Percentiles rank a stretch among this genome's conserved stretches.
Conservation (phyloP, 2,329 filamentous ascomycete genomes). For the Ophiostoma populinum region DNA sequence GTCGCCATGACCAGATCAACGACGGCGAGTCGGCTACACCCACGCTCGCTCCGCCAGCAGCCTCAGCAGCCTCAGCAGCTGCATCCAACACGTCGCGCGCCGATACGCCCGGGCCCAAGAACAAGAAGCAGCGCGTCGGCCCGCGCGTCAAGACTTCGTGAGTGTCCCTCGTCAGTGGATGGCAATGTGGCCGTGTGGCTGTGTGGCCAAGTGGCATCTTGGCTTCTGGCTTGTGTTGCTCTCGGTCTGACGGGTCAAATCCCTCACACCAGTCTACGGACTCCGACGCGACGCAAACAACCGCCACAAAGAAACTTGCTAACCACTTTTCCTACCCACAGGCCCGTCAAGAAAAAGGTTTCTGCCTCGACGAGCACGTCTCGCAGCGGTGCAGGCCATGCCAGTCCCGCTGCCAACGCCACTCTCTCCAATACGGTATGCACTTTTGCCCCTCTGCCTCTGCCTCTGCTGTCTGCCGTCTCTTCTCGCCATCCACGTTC, state of each 20-base stretch:
- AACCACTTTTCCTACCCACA: conserved; percentile 21
- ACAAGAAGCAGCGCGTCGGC: conserved; percentile 43
- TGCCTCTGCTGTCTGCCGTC: not conserved
- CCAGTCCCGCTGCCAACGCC: conserved; percentile 43
- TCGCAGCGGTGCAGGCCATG: conserved; percentile 45
- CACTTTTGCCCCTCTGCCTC: conserved; percentile 2
- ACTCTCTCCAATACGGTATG: conserved; percentile 35
- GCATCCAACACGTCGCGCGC: conserved; percentile 32
- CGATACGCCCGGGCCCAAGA: conserved; percentile 38
- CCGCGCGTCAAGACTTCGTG: conserved; percentile 53
- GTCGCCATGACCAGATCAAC: conserved; percentile 37
- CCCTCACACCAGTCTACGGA: too few relatives aligned
- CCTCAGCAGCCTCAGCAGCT: conserved; percentile 2
- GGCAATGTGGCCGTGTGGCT: too few relatives aligned
- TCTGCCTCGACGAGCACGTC: conserved; percentile 46
- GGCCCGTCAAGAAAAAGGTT: conserved; percentile 65
- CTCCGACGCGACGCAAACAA: too few relatives aligned
- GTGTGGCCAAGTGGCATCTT: too few relatives aligned
- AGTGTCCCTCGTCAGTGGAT: too few relatives aligned
- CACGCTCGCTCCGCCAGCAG: conserved; percentile 8
- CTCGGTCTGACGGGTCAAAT: too few relatives aligned
- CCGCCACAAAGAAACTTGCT: conserved; percentile 6
- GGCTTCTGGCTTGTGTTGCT: too few relatives aligned
- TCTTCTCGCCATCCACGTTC: not conserved
- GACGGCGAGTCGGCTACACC: conserved; percentile 24